Conservation (phyloP, 139 green algal species). For the Chlamydomonas applanata region DNA sequence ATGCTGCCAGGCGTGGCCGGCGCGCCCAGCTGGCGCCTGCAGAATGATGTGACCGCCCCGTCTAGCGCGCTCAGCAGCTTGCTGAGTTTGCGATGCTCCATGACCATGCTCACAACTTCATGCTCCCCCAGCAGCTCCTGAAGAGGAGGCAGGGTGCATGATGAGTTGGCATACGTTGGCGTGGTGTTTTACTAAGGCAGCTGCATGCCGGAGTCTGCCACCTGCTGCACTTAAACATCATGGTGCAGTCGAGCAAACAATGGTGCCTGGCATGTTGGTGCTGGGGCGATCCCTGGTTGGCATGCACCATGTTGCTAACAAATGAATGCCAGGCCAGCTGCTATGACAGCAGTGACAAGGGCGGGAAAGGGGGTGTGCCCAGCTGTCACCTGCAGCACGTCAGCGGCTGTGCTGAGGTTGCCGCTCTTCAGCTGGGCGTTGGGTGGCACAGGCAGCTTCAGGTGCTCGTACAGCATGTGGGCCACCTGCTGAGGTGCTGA, state of each 20-base stretch:
- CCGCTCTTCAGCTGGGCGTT: constrained; percentile 4
- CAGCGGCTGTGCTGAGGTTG: constrained; percentile 16
- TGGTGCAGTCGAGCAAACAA: no score
- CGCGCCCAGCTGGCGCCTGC: background rate
- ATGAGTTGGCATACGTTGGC: no score
- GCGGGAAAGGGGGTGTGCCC: no score
- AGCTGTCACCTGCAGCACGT: constrained; percentile 7
- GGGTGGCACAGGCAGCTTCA: constrained; percentile 65
- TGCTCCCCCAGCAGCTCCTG: constrained; percentile 54
- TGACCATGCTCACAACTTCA: constrained; percentile 51
- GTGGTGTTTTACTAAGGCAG: no score
- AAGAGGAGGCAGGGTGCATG: background rate
- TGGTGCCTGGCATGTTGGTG: no score
- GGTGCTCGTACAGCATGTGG: constrained; percentile 59
- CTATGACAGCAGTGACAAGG: no score
- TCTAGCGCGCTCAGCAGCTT: constrained; percentile 48
- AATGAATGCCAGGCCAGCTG: no score
- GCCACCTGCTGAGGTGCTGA: constrained; percentile 34
- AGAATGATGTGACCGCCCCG: background rate
- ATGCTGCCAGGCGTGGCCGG: constrained; percentile 20
- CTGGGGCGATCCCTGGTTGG: no score
- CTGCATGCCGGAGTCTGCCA: no score
- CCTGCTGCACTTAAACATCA: no score
- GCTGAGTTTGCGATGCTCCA: constrained; percentile 63
- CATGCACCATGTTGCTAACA: no score